Evolutionary conservation across 2,329 filamentous ascomycete species (phyloP).

Genomic region (Pseudocercospora crystallina): DNA sequence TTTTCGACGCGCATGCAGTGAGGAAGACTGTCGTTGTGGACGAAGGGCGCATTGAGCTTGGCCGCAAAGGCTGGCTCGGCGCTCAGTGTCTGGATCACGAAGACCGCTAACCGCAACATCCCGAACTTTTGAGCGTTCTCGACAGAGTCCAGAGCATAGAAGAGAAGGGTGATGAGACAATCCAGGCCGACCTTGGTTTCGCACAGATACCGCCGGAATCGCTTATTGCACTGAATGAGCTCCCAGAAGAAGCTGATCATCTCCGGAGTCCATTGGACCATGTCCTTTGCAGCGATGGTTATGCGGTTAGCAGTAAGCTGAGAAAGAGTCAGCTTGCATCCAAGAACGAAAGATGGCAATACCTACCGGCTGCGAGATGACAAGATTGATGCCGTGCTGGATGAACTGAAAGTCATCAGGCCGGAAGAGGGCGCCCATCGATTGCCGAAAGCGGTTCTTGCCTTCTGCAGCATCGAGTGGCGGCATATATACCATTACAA

Average conservation of each 20-base stretch:
- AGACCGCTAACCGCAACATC: conserved; percentile 94
- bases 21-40: conserved; percentile 84
- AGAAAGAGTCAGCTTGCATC: conserved; percentile 24
- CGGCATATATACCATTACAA: conserved; percentile 41
- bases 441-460: conserved; percentile 94
- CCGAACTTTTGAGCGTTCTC: conserved; percentile 85
- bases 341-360: not conserved
- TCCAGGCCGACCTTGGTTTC: conserved; percentile 92
- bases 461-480: conserved; percentile 20
- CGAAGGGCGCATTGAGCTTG: conserved; percentile 85
- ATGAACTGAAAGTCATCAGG: conserved; percentile 98
- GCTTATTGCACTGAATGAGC: conserved; percentile 92
- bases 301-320: conserved; percentile 78
- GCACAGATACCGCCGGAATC: conserved; percentile 94
- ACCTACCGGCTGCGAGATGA: conserved; percentile 77
- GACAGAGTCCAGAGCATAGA: conserved; percentile 89
- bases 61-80: conserved; percentile 88
- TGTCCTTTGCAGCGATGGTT: conserved; percentile 77
- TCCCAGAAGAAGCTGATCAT: conserved; percentile 99
- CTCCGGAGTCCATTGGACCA: conserved; percentile 85
- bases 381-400: conserved; percentile 32
- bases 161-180: conserved; percentile 85
- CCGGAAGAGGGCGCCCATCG: conserved; percentile 82
- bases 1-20: conserved; percentile 75
- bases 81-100: conserved; percentile 90